Conservation (phyloP, 352 stramenopile genomes). For the Thraustochytrium sp. region DNA sequence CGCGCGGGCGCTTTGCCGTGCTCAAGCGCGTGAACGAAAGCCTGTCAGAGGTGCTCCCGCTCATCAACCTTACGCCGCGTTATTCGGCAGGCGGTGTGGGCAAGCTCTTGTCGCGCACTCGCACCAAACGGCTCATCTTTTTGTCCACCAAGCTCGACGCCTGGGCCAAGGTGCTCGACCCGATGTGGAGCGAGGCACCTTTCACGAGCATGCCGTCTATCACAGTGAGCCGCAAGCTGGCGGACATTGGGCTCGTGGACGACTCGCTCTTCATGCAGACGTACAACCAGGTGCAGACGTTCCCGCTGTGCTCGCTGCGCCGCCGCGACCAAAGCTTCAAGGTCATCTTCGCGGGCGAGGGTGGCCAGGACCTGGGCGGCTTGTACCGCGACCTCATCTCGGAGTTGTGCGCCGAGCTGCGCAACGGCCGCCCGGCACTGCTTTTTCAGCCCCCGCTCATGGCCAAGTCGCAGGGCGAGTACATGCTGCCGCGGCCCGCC, state of each 20-base stretch:
- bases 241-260: constrained; percentile 21
- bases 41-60: constrained; percentile 29
- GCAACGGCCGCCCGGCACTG: background rate
- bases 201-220: constrained; percentile 14
- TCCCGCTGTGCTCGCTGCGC: constrained; percentile 16
- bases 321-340: constrained; percentile 9
- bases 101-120: background rate
- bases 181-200: constrained; percentile 22
- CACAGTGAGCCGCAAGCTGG: constrained; percentile 30
- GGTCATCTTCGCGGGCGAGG: constrained; percentile 20
- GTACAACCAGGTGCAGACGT: constrained; percentile 34
- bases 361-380: constrained; percentile 23
- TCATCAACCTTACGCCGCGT: constrained; percentile 27
- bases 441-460: constrained; percentile 14
- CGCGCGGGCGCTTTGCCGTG: constrained; percentile 13
- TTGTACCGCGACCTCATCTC: constrained; percentile 36
- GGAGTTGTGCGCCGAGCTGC: constrained; percentile 28
- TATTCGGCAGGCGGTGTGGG: constrained; percentile 8
- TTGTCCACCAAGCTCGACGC: constrained; percentile 34
- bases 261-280: constrained; percentile 42
- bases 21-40: constrained; percentile 36
- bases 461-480: background rate
- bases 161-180: constrained; percentile 29
- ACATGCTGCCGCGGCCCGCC: constrained; percentile 12
- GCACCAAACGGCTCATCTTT: constrained; percentile 26